Base-by-base conservation (phyloP, 2,329 filamentous ascomycete genomes). In the Penicillium sp. region DNA sequence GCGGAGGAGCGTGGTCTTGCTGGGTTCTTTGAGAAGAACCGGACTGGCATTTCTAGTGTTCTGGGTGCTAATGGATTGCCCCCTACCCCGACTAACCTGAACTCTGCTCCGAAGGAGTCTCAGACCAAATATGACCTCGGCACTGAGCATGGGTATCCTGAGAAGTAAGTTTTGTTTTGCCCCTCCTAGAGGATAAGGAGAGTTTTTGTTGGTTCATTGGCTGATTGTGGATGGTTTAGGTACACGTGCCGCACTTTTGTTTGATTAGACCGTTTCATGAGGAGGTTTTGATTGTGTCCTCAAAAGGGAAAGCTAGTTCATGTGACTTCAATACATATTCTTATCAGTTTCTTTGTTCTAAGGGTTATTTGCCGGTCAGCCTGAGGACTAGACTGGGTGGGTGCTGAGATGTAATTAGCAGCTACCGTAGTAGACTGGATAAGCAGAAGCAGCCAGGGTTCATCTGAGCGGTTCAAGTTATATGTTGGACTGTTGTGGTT, bases 41-140 rank as follows among this genome's bases (percentile, higher is more conserved):
- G 76, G 64, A 81, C 76, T 63, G 77, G 71, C 34, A 76, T 79
- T 37, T 76, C 81, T 65, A 79, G 80, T 61, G 84, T 92, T 52
- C 73, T 97, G 59, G 87, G 90, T 48, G 82, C 88, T 40, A 81
- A 88, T 66, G 92, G 93, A 1, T 75, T 99, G 75, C 94, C 94
- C 53, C 94, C 94, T n/a, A 77, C 89, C 68, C 94, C 93, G 14
- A 87, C 86, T 67, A 87, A 90, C n/a, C 77, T 87, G 74, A 84
- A 79, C 63, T 66, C 81, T 19, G 26, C n/a, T 29, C 8, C 62
- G 8, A 52, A 60, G 48, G 2, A 48, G 54, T 74, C 75, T 39
- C 60, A 64, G 62, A 74, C 74, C 43, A 77, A 87, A 70, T 86
- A 92, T 73, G 85, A 87, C 75, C 86, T 95, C 67, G 76, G 77